phyloP scores from a whole-genome alignment of 495 filamentous ascomycete genomes.

The Neurospora sp. region DNA sequence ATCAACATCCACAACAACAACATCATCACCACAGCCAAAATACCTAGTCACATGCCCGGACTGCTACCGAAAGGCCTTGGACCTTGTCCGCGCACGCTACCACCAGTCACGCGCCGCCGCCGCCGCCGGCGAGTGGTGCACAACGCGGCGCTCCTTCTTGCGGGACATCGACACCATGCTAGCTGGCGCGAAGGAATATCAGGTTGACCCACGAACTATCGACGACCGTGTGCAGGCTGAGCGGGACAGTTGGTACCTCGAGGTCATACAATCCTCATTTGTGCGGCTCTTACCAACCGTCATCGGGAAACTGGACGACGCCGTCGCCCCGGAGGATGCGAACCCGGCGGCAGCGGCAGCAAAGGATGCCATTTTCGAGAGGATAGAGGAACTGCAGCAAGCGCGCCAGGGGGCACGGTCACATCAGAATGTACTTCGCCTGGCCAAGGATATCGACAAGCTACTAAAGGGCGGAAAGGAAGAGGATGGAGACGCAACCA shows the following conservation, averaged over 20 bases:
- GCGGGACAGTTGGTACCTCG: conserved; percentile 34
- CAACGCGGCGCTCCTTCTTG: conserved; percentile 27
- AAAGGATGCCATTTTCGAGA: conserved; percentile 13
- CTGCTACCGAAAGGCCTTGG: conserved; percentile 29
- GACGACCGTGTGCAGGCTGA: conserved; percentile 33
- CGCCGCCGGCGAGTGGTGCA: conserved; percentile 31
- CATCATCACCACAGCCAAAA: neutral
- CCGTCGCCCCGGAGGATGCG: conserved; percentile 13
- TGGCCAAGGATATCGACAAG: conserved; percentile 13
- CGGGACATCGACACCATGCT: conserved; percentile 30
- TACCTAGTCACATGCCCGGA: conserved; percentile 26
- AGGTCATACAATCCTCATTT: conserved; percentile 22
- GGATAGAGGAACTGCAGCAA: conserved; percentile 13
- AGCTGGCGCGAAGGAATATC: conserved; percentile 25
- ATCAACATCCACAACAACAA: neutral
- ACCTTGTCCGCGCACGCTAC: conserved; percentile 27
- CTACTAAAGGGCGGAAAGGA: conserved; percentile 10
- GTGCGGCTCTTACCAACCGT: conserved; percentile 17
- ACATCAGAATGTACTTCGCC: neutral
- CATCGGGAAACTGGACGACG: conserved; percentile 12
- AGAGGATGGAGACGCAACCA: neutral
- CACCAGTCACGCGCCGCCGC: conserved; percentile 10
- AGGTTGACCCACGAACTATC: conserved; percentile 25
- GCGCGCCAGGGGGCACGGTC: conserved; percentile 1
- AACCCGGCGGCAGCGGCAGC: conserved; percentile 5